Conservation (phyloP, 2,329 filamentous ascomycete species). For the Apiospora aurea region DNA sequence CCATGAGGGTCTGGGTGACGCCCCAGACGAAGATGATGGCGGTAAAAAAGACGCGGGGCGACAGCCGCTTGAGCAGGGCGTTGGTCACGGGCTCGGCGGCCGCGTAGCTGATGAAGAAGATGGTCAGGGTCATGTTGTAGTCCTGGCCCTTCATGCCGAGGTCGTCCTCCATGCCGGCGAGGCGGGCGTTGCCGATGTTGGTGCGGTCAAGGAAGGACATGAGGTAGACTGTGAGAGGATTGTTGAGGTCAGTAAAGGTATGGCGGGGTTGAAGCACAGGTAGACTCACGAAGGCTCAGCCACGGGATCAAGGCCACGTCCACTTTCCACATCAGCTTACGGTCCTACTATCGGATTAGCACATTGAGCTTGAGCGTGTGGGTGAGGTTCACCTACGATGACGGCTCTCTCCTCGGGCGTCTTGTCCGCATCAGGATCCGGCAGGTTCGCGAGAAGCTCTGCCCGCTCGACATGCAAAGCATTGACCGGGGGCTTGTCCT, state of each 20-base stretch:
- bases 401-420: constrained; percentile 20
- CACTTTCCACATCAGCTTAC: constrained; percentile 11
- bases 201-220: constrained; percentile 78
- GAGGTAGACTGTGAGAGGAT: constrained; percentile 68
- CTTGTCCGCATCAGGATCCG: constrained; percentile 22
- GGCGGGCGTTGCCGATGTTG: constrained; percentile 75
- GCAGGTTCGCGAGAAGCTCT: constrained; percentile 20
- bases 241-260: constrained; percentile 34
- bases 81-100: constrained; percentile 82
- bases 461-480: constrained; percentile 1
- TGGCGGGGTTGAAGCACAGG: neutral
- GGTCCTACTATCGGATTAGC: neutral
- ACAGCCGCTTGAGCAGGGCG: constrained; percentile 77
- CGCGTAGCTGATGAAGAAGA: constrained; percentile 88
- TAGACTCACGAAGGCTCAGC: neutral
- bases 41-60: constrained; percentile 81
- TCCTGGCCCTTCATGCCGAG: constrained; percentile 66
- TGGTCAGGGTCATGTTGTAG: constrained; percentile 78
- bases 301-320: neutral
- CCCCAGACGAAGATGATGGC: constrained; percentile 82
- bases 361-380: neutral
- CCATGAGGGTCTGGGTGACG: constrained; percentile 72
- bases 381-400: neutral
- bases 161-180: constrained; percentile 61
- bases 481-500: neutral